Evolutionary conservation across 2,329 filamentous ascomycete genomes (phyloP).

Genomic region (Ceratocystis destructans): DNA sequence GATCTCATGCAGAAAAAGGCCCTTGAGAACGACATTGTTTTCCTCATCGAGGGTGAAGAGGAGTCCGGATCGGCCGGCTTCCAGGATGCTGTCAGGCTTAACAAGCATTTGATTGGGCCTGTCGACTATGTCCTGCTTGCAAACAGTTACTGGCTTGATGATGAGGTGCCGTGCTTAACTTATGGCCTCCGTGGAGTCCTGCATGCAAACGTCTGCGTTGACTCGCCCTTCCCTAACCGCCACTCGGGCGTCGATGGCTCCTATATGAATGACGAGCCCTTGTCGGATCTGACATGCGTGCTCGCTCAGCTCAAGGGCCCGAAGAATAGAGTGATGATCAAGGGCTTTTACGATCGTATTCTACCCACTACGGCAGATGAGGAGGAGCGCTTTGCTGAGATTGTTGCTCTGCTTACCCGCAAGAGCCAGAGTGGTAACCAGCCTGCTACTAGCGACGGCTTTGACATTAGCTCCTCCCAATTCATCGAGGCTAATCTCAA

Average conservation of each 20-base stretch:
- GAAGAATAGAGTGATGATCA: slow-evolving; percentile 69
- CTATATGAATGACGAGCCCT: slow-evolving; percentile 72
- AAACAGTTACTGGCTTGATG: slow-evolving; percentile 97
- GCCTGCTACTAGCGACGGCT: neutral
- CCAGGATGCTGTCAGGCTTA: slow-evolving; percentile 61
- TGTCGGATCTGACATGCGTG: slow-evolving; percentile 79
- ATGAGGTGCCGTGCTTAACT: slow-evolving; percentile 86
- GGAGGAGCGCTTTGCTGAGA: slow-evolving; percentile 68
- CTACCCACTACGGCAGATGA: slow-evolving; percentile 62
- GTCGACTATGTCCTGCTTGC: slow-evolving; percentile 91
- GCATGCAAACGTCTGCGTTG: slow-evolving; percentile 78
- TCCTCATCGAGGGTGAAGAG: slow-evolving; percentile 92
- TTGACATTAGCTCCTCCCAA: neutral
- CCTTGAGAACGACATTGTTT: slow-evolving; percentile 77
- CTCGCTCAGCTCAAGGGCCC: slow-evolving; percentile 69
- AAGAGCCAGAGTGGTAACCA: slow-evolving; percentile 25
- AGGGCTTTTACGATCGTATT: slow-evolving; percentile 78
- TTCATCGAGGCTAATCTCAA: slow-evolving; percentile 67
- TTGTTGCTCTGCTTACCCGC: slow-evolving; percentile 60
- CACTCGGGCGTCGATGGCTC: slow-evolving; percentile 97
- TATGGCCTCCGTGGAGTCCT: slow-evolving; percentile 90
- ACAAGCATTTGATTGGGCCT: slow-evolving; percentile 74
- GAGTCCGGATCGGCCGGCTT: slow-evolving; percentile 90
- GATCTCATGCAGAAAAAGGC: slow-evolving; percentile 75
- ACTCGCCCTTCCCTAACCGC: slow-evolving; percentile 73